phyloP scores from a whole-genome alignment of 2,329 filamentous ascomycete species.

The Gyromitra esculenta region DNA sequence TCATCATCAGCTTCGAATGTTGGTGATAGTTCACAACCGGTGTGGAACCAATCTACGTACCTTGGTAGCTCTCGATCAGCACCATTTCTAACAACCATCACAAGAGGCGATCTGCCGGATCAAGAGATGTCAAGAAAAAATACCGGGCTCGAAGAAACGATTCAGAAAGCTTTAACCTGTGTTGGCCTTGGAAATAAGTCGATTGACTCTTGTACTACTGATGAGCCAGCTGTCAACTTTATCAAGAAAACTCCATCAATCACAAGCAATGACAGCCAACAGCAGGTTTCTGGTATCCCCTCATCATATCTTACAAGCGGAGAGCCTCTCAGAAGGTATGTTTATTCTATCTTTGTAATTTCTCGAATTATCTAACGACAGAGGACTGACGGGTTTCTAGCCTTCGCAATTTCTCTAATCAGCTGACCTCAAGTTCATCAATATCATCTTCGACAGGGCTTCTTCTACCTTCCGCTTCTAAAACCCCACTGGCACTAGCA shows the following conservation, averaged over 20 bases:
- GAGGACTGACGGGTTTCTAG: background rate
- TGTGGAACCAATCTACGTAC: background rate
- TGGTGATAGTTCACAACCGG: background rate
- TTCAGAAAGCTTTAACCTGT: background rate
- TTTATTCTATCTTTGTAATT: background rate
- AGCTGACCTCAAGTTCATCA: background rate
- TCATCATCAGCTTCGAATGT: background rate
- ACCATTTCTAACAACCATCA: background rate
- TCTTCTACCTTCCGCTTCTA: background rate
- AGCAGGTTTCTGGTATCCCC: background rate
- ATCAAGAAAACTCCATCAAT: background rate
- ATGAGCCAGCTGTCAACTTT: background rate
- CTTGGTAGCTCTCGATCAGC: slow-evolving; percentile 11
- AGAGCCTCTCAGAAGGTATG: slow-evolving; percentile 12
- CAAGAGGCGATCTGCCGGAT: background rate
- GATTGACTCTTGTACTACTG: background rate
- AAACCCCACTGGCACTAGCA: background rate
- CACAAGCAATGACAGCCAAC: background rate
- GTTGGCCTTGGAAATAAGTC: background rate
- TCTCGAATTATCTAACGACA: background rate
- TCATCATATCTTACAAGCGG: background rate
- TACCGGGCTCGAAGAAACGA: background rate
- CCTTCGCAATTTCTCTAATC: slow-evolving; percentile 9
- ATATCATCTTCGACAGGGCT: background rate
- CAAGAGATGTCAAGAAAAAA: background rate